Evolutionary conservation across 768 basidiomycete species (phyloP), one percentile per base, ranked within the genome.

Genomic region (Dioszegia hungarica): DNA sequence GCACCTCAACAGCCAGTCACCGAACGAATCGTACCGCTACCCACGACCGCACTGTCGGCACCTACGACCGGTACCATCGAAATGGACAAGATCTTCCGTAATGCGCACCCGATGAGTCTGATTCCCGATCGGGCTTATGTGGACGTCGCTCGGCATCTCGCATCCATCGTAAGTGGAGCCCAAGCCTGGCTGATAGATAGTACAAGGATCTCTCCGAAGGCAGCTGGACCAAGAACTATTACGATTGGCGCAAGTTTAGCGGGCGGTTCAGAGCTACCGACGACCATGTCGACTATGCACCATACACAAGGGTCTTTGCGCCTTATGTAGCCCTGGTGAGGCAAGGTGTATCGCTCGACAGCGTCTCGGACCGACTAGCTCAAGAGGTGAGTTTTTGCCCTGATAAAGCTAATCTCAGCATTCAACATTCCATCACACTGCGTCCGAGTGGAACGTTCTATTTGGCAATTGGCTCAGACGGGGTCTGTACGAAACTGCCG

Each of bases 381-480:
- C 17, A 27, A 38, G 49, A 51, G 8, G 49, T 51, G 22, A 38
- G 49, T 46, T 19, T 3, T 9, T 1, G 20, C 2, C 9, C 17
- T 22, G 14, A 4, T 25, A 28, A 19, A 17, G 49, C 49, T 51
- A 12, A 51, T 19, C 6, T 25, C 24, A 51, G 49, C 34, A 38
- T 39, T 36, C 36, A 3, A 28, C 3, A 1, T 25, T 12, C 19
- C 27, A 39, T 11, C 5, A 51, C 24, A 25, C 49, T 5, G 34
- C 15, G 5, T 6, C 49, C 11, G 36, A 38, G 11, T 51, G 49
- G 49, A 25, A 38, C 17, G 25, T 25, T 10, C 36, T 37, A n/a
- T 51, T 51, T 38, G 49, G 49, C 1, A 51, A 51, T 27, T 51
- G 49, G 49, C 22, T 51, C 15, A n/a, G 49, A 9, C 24, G 9